Conservation (phyloP, 495 filamentous ascomycete genomes). For the Cudoniella acicularis region DNA sequence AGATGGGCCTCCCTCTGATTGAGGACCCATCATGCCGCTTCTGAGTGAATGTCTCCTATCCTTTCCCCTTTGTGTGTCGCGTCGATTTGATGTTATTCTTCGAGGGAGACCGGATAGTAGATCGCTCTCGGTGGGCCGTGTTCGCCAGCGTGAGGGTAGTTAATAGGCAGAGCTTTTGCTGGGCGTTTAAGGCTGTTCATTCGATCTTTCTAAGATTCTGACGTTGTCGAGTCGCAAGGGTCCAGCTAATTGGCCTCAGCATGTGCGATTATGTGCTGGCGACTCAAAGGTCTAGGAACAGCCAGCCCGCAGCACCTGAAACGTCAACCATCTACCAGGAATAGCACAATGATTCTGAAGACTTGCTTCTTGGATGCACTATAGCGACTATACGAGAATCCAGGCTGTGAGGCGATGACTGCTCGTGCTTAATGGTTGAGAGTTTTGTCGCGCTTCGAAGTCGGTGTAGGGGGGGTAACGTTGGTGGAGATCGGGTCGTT, state of each 20-base stretch:
- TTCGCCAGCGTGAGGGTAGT: constrained; percentile 15
- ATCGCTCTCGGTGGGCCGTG: constrained; percentile 4
- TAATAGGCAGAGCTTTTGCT: neutral
- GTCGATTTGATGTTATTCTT: constrained; percentile 2
- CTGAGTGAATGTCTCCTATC: constrained; percentile 1
- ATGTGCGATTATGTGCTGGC: constrained; percentile 27
- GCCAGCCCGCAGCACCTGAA: constrained; percentile 26
- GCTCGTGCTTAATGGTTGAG: constrained; percentile 2
- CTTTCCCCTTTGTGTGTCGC: neutral
- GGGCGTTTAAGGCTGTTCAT: neutral
- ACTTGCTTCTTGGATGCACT: constrained; percentile 5
- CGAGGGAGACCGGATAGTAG: neutral
- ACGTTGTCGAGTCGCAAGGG: constrained; percentile 23
- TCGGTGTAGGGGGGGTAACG: constrained; percentile 18
- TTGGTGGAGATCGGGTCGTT: neutral
- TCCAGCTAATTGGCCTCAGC: constrained; percentile 19
- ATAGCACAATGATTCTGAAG: constrained; percentile 4
- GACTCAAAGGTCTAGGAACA: constrained; percentile 23
- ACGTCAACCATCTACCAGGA: constrained; percentile 20
- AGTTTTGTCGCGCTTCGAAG: constrained; percentile 13
- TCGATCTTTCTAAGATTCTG: constrained; percentile 12
- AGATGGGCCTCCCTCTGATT: constrained; percentile 28
- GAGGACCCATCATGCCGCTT: constrained; percentile 22
- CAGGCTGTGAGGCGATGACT: neutral
- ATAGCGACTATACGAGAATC: constrained; percentile 20